Base-by-base conservation (phyloP, 148 eudicot genomes). In the Camellia granthamiana region DNA sequence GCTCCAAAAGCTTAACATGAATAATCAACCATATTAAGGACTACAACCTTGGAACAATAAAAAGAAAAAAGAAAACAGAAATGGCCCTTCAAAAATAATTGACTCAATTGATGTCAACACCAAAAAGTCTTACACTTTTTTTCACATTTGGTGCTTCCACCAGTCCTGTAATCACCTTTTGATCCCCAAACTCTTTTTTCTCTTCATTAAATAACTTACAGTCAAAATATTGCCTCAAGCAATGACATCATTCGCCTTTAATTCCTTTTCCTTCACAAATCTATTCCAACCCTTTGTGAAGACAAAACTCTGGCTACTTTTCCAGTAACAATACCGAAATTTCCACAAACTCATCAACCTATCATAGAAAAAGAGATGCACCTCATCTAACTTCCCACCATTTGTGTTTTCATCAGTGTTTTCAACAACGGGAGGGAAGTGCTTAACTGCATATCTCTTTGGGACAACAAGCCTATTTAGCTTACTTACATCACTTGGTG, bases 401-500 rank as follows among this genome's bases (percentile, higher is more conserved):
- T 77, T 71, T 38, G 5, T 10, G 51, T 77, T 77, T 18, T 64
- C 79, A 18, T 77, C 80, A 0, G 52, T 65, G 19, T 38, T 30
- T 1, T 64, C 65, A 18, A 16, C 16, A 77, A 77, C 18, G 0
- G 14, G 72, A 77, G 81, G 81, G 38, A 78, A 59, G 15, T 74
- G 46, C 51, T 75, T 65, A 62, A 65, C 75, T 5, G 81, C 81
- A 10, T 64, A 42, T 59, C 56, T 55, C 19, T 78, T 30, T 30
- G 38, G 38, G 38, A 30, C 38, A 30, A 30, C 1, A 30, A 30
- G 38, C 38, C 38, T 30, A 13, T 83, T 80, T n/a, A 79, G 82
- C 42, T 59, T 83, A 51, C 85, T 75, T 52, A 83, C 85, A 41
- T 83, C 85, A 42, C 85, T 83, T 3, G 85, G 82, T 7, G 82